Evolutionary conservation across 306 rosid species (phyloP).

Genomic region (Prosopis cineraria): DNA sequence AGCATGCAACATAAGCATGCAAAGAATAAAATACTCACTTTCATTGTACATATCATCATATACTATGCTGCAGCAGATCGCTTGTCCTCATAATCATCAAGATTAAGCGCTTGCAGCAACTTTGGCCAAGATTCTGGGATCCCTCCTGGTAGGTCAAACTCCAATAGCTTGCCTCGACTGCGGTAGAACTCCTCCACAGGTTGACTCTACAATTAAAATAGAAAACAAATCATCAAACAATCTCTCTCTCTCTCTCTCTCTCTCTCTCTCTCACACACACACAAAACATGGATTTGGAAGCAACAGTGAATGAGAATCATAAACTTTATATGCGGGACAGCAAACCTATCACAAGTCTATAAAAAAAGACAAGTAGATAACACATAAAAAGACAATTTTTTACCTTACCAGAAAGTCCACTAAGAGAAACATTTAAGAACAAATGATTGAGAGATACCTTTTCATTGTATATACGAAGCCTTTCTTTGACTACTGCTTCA

Average conservation of each 20-base stretch:
- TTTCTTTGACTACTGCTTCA: slow-evolving; percentile 72
- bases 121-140: slow-evolving; percentile 98
- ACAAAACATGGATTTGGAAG: not conserved
- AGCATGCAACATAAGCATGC: slow-evolving; percentile 51
- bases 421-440: not conserved
- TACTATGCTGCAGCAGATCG: slow-evolving; percentile 74
- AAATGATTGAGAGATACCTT: slow-evolving; percentile 50
- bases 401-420: not conserved
- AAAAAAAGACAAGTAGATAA: slow-evolving; percentile 1
- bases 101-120: slow-evolving; percentile 84
- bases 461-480: slow-evolving; percentile 78
- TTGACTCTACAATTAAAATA: slow-evolving; percentile 58
- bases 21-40: slow-evolving; percentile 55
- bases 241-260: not conserved
- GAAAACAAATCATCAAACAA: slow-evolving; percentile 16
- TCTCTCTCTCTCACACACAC: not conserved
- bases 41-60: slow-evolving; percentile 28
- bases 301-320: not conserved
- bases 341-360: not conserved
- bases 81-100: slow-evolving; percentile 82
- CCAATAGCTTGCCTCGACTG: slow-evolving; percentile 71
- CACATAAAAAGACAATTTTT: not conserved
- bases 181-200: slow-evolving; percentile 91
- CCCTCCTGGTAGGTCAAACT: slow-evolving; percentile 94
- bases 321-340: not conserved